phyloP scores from a whole-genome alignment of 2,329 filamentous ascomycete species.

The Hypomyces perniciosus region DNA sequence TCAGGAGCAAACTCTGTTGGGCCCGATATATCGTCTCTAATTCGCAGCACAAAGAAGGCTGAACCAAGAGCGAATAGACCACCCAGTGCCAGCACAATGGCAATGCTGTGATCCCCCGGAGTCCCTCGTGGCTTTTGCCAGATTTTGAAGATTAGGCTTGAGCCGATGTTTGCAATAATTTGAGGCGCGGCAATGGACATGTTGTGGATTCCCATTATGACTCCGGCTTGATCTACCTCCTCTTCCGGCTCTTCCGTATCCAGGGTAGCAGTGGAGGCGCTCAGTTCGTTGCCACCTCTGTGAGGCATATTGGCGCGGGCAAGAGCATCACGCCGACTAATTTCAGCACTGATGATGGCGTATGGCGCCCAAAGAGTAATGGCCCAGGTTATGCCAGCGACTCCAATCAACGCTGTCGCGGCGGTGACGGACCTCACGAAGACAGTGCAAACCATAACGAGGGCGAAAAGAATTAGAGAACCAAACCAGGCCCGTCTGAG shows the following conservation, averaged over 20 bases:
- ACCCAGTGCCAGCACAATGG: conserved; percentile 78
- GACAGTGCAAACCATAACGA: conserved; percentile 77
- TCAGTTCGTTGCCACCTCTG: conserved; percentile 6
- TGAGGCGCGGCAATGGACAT: conserved; percentile 89
- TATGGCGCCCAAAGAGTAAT: conserved; percentile 92
- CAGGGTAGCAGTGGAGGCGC: background rate
- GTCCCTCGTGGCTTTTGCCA: conserved; percentile 82
- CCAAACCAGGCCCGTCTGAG: conserved; percentile 83
- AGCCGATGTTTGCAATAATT: conserved; percentile 80
- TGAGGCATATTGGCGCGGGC: conserved; percentile 33
- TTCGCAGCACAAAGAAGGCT: conserved; percentile 63
- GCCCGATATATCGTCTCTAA: conserved; percentile 53
- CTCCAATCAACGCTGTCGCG: conserved; percentile 70
- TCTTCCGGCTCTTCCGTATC: conserved; percentile 44
- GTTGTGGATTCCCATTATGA: conserved; percentile 92
- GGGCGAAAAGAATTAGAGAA: conserved; percentile 76
- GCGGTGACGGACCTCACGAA: conserved; percentile 64
- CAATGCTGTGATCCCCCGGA: conserved; percentile 80
- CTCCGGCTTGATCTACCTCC: conserved; percentile 70
- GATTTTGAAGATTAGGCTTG: conserved; percentile 75
- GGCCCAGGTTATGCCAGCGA: conserved; percentile 88
- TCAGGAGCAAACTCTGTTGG: conserved; percentile 34
- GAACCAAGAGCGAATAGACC: conserved; percentile 73
- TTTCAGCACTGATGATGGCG: conserved; percentile 89
- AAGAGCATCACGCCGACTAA: conserved; percentile 69